Evolutionary conservation across 2,329 filamentous ascomycete species (phyloP).

Genomic region (Calonectria fujianensis): DNA sequence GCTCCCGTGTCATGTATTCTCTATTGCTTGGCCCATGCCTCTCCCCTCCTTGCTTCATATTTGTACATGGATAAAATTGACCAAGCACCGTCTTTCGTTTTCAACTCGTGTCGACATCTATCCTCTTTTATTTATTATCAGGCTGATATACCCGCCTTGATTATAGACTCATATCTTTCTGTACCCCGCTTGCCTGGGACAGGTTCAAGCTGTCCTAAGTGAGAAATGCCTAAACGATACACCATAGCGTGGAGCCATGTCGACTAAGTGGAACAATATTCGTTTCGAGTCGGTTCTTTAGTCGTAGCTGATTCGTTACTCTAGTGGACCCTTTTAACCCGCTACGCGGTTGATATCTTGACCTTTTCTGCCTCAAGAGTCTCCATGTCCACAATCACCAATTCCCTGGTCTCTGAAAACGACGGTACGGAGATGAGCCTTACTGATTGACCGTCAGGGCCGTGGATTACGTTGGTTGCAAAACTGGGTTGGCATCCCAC

Average conservation of each 20-base stretch:
- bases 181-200: background rate
- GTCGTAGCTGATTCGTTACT: background rate
- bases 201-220: background rate
- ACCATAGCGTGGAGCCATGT: background rate
- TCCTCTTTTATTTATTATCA: background rate
- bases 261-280: background rate
- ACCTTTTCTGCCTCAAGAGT: conserved; percentile 86
- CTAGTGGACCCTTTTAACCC: conserved; percentile 1
- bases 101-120: background rate
- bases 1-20: background rate
- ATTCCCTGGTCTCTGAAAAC: conserved; percentile 85
- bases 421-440: conserved; percentile 88
- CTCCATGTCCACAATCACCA: conserved; percentile 90
- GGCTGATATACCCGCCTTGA: background rate
- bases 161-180: background rate
- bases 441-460: conserved; percentile 80
- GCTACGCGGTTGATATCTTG: conserved; percentile 66
- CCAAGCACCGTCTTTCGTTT: background rate
- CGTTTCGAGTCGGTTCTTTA: background rate
- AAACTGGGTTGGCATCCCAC: conserved; percentile 90
- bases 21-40: background rate
- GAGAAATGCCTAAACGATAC: background rate
- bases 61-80: background rate
- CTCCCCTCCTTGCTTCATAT: background rate
- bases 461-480: conserved; percentile 81